Conservation (phyloP, 169 alveolate species). For the Pseudocohnilembus persalinus region DNA sequence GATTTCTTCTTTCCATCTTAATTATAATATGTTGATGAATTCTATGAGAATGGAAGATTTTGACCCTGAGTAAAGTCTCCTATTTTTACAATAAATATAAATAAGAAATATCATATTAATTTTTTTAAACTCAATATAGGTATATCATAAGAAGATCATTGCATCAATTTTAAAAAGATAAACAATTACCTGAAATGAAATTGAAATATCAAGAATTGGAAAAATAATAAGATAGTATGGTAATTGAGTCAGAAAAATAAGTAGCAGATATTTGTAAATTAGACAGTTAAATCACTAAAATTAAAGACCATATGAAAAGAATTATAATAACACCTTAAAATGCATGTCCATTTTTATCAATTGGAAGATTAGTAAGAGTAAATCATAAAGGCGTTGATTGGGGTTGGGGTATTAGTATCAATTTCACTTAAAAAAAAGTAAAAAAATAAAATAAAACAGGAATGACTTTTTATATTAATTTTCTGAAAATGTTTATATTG, state of each 20-base stretch:
- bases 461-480: not conserved
- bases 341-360: conserved; percentile 2
- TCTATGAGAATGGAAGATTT: conserved; percentile 95
- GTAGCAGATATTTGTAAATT: conserved; percentile 56
- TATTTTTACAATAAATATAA: too few relatives aligned
- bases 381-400: conserved; percentile 40
- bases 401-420: conserved; percentile 57
- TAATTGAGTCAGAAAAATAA: conserved; percentile 62
- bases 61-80: conserved; percentile 79
- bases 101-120: too few relatives aligned
- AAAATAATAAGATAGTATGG: conserved; percentile 57
- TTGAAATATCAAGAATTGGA: conserved; percentile 61
- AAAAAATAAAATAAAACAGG: conserved; percentile 6
- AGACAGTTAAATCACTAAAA: conserved; percentile 51
- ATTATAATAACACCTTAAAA: conserved; percentile 1
- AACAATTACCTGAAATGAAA: conserved; percentile 80
- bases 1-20: conserved; percentile 93
- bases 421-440: conserved; percentile 34
- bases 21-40: conserved; percentile 97
- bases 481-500: too few relatives aligned
- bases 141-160: conserved; percentile 95
- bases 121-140: not conserved
- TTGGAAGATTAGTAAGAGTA: conserved; percentile 18
- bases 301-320: conserved; percentile 28
- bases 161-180: conserved; percentile 94